phyloP scores from a whole-genome alignment of 805 yeast species.

The Starmerella sp. region DNA sequence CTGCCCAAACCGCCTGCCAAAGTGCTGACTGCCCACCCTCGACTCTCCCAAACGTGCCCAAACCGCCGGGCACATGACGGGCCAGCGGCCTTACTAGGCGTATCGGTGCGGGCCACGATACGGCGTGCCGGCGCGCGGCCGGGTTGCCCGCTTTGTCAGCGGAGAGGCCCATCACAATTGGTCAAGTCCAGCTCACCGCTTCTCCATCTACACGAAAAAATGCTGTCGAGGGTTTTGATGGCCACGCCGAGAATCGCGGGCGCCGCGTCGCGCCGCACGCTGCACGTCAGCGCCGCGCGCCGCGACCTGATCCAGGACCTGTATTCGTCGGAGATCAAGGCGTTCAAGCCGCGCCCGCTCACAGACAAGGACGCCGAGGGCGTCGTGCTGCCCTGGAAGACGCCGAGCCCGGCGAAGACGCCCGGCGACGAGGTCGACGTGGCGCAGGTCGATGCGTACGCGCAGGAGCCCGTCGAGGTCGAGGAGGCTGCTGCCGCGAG shows the following conservation, averaged over 20 bases:
- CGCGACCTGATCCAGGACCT: conserved; percentile 66
- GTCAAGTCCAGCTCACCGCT: background rate
- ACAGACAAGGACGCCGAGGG: conserved; percentile 65
- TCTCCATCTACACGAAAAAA: conserved; percentile 3
- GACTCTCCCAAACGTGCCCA: too few species aligned
- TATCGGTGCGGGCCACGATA: too few species aligned
- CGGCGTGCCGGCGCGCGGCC: background rate
- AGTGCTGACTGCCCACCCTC: too few species aligned
- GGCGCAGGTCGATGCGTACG: conserved; percentile 39
- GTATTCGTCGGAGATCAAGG: conserved; percentile 75
- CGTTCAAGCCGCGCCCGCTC: conserved; percentile 73
- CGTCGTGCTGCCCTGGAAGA: conserved; percentile 70
- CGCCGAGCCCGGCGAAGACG: conserved; percentile 65
- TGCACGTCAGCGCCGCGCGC: conserved; percentile 25
- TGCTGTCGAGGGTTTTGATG: conserved; percentile 21
- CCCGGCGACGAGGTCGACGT: conserved; percentile 74
- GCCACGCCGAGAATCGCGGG: conserved; percentile 12
- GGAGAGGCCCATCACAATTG: conserved; percentile 1
- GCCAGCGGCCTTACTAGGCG: too few species aligned
- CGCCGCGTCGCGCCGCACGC: conserved; percentile 14
- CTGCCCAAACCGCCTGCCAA: too few species aligned
- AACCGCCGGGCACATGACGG: too few species aligned
- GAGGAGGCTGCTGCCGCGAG: conserved; percentile 23
- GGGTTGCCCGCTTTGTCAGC: conserved; percentile 1
- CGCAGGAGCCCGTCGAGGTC: conserved; percentile 36